A percentile compares a stretch with the other conserved stretches of the same genome.
Evolutionary conservation across 495 filamentous ascomycete species (phyloP).

Genomic region (Podospora pseudocomata): DNA sequence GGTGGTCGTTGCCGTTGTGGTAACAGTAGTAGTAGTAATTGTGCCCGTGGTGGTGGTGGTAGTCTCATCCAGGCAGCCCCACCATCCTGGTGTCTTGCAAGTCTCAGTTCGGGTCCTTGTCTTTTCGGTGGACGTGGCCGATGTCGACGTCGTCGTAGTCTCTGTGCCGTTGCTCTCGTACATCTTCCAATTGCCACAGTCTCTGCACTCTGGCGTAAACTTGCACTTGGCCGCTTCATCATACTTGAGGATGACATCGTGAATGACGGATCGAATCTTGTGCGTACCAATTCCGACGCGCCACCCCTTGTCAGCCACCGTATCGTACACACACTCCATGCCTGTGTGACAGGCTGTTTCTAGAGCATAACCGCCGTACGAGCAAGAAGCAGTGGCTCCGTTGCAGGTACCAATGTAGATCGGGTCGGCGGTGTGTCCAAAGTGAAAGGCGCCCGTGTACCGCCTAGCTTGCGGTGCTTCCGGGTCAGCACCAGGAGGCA

Average conservation of each 20-base stretch:
- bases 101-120: slow-evolving; percentile 73
- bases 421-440: slow-evolving; percentile 94
- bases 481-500: slow-evolving; percentile 72
- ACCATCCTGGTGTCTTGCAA: slow-evolving; percentile 86
- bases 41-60: slow-evolving; percentile 47
- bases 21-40: slow-evolving; percentile 43
- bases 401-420: slow-evolving; percentile 94
- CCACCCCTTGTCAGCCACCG: slow-evolving; percentile 85
- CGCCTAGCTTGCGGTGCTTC: slow-evolving; percentile 63
- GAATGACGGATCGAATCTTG: slow-evolving; percentile 78
- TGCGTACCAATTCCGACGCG: slow-evolving; percentile 81
- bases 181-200: slow-evolving; percentile 93
- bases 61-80: slow-evolving; percentile 65
- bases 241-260: slow-evolving; percentile 78
- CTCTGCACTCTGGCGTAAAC: slow-evolving; percentile 70
- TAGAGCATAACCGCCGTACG: slow-evolving; percentile 90
- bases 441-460: slow-evolving; percentile 81
- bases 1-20: slow-evolving; percentile 45
- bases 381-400: slow-evolving; percentile 79
- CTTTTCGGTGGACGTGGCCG: slow-evolving; percentile 52
- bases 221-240: slow-evolving; percentile 71
- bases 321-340: slow-evolving; percentile 83
- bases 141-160: slow-evolving; percentile 59
- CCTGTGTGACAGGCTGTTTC: slow-evolving; percentile 90
- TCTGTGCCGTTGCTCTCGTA: slow-evolving; percentile 84